A percentile compares a stretch with the other conserved stretches of the same genome.
Evolutionary conservation across 805 yeast genomes (phyloP).

Genomic region (Vanderwaltozyma polyspora): DNA sequence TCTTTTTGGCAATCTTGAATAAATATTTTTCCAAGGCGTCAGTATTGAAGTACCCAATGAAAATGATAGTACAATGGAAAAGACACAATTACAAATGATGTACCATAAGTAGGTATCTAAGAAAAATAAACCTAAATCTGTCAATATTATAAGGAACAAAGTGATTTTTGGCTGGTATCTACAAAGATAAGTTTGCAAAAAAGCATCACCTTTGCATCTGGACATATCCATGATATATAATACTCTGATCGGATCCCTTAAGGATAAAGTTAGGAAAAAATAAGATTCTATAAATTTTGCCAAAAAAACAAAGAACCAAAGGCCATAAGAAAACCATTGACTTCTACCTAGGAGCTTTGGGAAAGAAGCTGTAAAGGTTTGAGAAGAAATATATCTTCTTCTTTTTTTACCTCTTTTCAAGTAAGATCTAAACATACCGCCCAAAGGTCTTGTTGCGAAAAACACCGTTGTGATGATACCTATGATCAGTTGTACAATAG

Average conservation of each 20-base stretch:
- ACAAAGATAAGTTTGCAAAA: slow-evolving; percentile 45
- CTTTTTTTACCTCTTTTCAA: slow-evolving; percentile 22
- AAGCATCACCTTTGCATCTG: slow-evolving; percentile 51
- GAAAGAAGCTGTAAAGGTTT: slow-evolving; percentile 50
- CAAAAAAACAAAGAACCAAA: slow-evolving; percentile 57
- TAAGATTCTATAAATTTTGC: slow-evolving; percentile 70
- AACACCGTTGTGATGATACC: slow-evolving; percentile 45
- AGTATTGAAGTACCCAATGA: slow-evolving; percentile 72
- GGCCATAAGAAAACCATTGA: slow-evolving; percentile 48
- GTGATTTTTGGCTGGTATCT: slow-evolving; percentile 45
- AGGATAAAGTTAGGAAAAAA: slow-evolving; percentile 60
- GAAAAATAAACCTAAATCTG: slow-evolving; percentile 61
- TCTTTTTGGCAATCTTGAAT: slow-evolving; percentile 64
- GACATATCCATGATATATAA: slow-evolving; percentile 43
- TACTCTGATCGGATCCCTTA: slow-evolving; percentile 65
- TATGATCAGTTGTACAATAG: slow-evolving; percentile 45
- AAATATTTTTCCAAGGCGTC: slow-evolving; percentile 83
- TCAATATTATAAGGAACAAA: slow-evolving; percentile 39
- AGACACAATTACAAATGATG: slow-evolving; percentile 64
- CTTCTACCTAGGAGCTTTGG: slow-evolving; percentile 43
- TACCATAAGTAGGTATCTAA: slow-evolving; percentile 82
- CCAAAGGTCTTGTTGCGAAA: slow-evolving; percentile 52
- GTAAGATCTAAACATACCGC: slow-evolving; percentile 38
- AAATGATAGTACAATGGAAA: slow-evolving; percentile 60
- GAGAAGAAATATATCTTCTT: slow-evolving; percentile 41